Conservation (phyloP, 148 eudicot genomes). For the Polygonum maritimum region DNA sequence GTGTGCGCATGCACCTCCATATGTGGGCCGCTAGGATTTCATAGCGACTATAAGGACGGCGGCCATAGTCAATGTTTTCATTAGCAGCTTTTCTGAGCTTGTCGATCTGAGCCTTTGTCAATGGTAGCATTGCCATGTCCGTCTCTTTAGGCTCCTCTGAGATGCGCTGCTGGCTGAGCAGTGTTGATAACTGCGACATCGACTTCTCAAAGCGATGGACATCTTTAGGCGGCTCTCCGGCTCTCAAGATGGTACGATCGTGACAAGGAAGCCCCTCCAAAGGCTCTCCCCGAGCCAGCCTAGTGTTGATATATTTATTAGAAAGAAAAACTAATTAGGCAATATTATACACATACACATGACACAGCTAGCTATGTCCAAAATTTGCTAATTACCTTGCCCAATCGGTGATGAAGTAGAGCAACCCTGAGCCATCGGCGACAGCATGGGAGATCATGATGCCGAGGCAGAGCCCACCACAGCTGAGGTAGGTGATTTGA, state of each 20-base stretch:
- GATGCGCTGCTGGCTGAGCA: conserved; percentile 1
- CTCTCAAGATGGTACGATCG: conserved; percentile 2
- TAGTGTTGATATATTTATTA: neutral
- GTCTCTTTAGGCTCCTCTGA: neutral
- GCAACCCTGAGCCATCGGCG: conserved; percentile 1
- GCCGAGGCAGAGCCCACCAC: conserved; percentile 1
- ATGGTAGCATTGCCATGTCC: conserved; percentile 9
- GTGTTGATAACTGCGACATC: neutral
- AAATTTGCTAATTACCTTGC: neutral
- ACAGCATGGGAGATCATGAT: conserved; percentile 8
- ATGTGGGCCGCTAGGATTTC: conserved; percentile 37
- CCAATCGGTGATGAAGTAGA: conserved; percentile 6
- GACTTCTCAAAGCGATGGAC: neutral
- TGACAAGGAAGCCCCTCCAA: conserved; percentile 6
- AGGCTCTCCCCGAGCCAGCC: conserved; percentile 9
- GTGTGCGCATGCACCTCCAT: conserved; percentile 25
- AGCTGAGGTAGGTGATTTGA: neutral
- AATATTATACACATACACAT: too few species aligned
- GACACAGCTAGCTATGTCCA: too few species aligned
- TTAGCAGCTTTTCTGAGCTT: conserved; percentile 24
- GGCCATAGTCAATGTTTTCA: conserved; percentile 9
- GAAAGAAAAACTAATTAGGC: too few species aligned
- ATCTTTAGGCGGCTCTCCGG: neutral
- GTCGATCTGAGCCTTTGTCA: conserved; percentile 25
- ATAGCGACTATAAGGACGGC: conserved; percentile 18